Conservation (phyloP, 768 basidiomycete genomes). For the Kwoniella pini region DNA sequence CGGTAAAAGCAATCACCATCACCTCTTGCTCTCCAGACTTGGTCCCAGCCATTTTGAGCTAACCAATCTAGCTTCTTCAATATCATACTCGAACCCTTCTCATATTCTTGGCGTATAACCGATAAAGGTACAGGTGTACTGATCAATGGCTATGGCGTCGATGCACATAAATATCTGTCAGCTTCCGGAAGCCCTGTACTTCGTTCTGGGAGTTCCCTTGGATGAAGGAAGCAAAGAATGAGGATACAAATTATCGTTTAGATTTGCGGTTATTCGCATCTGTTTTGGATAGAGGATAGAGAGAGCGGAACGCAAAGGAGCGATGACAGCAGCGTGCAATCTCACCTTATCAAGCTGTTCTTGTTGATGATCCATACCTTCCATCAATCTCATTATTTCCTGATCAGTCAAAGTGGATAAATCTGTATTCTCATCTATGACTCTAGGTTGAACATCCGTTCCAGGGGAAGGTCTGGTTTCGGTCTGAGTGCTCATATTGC, state of each 20-base stretch:
- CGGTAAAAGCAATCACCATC: slow-evolving; percentile 85
- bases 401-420: slow-evolving; percentile 52
- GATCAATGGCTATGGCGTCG: slow-evolving; percentile 55
- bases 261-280: no score
- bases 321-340: no score
- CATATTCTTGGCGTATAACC: slow-evolving; percentile 50
- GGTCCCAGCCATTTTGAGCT: slow-evolving; percentile 63
- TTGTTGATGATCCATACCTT: slow-evolving; percentile 44
- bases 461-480: neutral
- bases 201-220: no score
- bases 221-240: no score
- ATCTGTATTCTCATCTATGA: slow-evolving; percentile 53
- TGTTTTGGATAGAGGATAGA: no score
- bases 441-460: slow-evolving; percentile 9
- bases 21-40: slow-evolving; percentile 73
- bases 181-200: no score
- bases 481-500: neutral
- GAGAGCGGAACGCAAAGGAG: no score
- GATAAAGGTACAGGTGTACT: slow-evolving; percentile 50
- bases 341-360: slow-evolving; percentile 34
- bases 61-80: slow-evolving; percentile 76
- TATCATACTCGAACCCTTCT: slow-evolving; percentile 56
- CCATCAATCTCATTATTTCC: slow-evolving; percentile 51
- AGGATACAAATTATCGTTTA: no score
- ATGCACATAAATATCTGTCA: no score